Conservation (phyloP, 768 basidiomycete species). For the Tubosaeta sp. region DNA sequence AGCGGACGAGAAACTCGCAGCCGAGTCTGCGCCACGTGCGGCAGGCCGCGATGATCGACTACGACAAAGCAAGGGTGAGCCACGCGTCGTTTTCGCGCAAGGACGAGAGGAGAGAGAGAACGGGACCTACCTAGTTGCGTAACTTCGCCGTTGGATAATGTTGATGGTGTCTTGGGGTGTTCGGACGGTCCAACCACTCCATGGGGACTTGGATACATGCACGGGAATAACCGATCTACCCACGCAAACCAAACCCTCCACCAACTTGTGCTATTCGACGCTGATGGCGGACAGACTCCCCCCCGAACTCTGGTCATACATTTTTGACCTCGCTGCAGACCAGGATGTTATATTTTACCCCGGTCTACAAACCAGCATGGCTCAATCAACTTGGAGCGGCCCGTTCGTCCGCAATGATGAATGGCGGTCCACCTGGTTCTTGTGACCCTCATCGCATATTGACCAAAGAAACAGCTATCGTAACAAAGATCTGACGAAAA, state of each 20-base stretch:
- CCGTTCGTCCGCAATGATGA: too few species aligned
- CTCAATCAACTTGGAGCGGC: conserved; percentile 54
- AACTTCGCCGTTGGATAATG: conserved; percentile 55
- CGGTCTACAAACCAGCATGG: conserved; percentile 57
- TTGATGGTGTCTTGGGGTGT: conserved; percentile 58
- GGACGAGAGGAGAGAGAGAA: not conserved
- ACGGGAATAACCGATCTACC: too few species aligned
- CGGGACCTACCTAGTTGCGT: conserved; percentile 63
- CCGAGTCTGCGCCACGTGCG: conserved; percentile 58
- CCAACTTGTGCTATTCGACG: too few species aligned
- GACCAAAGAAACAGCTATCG: too few species aligned
- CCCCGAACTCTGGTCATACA: conserved; percentile 63
- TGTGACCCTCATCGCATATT: too few species aligned
- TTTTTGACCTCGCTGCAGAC: conserved; percentile 68
- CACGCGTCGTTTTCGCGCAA: not conserved
- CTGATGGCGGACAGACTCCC: conserved; percentile 44
- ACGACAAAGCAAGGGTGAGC: not conserved
- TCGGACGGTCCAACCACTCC: conserved; percentile 50
- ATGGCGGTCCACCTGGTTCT: too few species aligned
- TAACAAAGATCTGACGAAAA: too few species aligned
- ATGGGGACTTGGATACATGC: conserved; percentile 40
- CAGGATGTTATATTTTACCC: conserved; percentile 66
- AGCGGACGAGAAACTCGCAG: conserved; percentile 38
- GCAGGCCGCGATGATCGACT: conserved; percentile 71
- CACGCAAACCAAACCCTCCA: too few species aligned